Evolutionary conservation across 2,329 filamentous ascomycete species (phyloP).

Genomic region (Gyromitra esculenta): DNA sequence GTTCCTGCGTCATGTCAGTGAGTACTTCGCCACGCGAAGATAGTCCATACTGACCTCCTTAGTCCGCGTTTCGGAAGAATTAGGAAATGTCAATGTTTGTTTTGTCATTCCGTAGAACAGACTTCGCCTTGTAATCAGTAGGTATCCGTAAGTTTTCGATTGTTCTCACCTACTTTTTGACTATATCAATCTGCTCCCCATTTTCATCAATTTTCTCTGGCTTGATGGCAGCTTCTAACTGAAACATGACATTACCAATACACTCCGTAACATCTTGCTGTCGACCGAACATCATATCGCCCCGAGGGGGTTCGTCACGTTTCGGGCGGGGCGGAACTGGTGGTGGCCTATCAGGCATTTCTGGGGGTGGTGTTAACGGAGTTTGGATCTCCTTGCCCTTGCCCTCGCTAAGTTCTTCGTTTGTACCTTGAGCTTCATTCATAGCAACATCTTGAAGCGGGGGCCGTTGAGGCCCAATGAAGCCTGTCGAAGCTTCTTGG

Average conservation of each 20-base stretch:
- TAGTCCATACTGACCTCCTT: conserved; percentile 69
- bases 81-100: conserved; percentile 57
- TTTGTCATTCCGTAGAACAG: conserved; percentile 65
- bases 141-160: conserved; percentile 49
- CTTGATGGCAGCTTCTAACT: conserved; percentile 87
- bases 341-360: conserved; percentile 65
- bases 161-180: conserved; percentile 69
- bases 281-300: conserved; percentile 67
- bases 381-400: conserved; percentile 49
- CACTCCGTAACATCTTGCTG: conserved; percentile 98
- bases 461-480: conserved; percentile 39
- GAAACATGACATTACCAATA: conserved; percentile 89
- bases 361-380: conserved; percentile 55
- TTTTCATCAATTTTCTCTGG: conserved; percentile 72
- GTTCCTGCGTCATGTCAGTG: conserved; percentile 66
- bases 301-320: conserved; percentile 54
- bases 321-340: conserved; percentile 69
- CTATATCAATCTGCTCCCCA: conserved; percentile 81
- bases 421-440: conserved; percentile 57
- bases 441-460: conserved; percentile 47
- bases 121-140: conserved; percentile 58
- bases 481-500: conserved; percentile 35
- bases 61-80: conserved; percentile 64
- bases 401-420: conserved; percentile 58
- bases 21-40: conserved; percentile 63